Percentiles rank a stretch among this genome's conserved stretches.
Conservation (phyloP, 148 eudicot genomes). For the Simmondsia chinensis region DNA sequence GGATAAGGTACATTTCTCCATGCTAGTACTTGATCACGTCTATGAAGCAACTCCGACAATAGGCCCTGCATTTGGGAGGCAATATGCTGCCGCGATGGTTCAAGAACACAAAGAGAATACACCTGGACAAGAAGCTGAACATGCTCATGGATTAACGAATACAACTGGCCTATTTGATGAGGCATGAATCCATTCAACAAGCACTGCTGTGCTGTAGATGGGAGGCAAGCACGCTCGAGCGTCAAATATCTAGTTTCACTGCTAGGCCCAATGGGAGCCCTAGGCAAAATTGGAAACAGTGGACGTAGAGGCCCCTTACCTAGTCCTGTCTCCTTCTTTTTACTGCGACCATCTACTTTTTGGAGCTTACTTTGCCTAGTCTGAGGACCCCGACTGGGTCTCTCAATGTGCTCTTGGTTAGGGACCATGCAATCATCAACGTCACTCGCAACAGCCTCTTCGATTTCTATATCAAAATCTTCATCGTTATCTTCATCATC, state of each 20-base stretch:
- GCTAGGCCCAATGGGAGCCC: conserved; percentile 32
- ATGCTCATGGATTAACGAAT: conserved; percentile 79
- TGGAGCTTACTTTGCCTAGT: conserved; percentile 64
- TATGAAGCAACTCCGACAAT: conserved; percentile 45
- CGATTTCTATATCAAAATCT: conserved; percentile 91
- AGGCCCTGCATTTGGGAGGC: conserved; percentile 67
- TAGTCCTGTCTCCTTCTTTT: conserved; percentile 24
- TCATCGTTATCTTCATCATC: conserved; percentile 98
- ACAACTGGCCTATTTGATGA: conserved; percentile 80
- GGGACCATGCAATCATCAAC: conserved; percentile 39
- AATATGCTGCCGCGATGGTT: conserved; percentile 57
- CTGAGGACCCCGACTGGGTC: conserved; percentile 54
- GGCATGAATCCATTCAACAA: conserved; percentile 48
- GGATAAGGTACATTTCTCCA: conserved; percentile 58
- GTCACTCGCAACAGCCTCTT: conserved; percentile 96
- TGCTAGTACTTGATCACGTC: conserved; percentile 49
- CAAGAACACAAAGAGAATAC: conserved; percentile 70
- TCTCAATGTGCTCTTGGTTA: conserved; percentile 22
- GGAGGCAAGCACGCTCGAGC: conserved; percentile 15
- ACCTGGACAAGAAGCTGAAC: conserved; percentile 89
- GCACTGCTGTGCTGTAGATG: conserved; percentile 25
- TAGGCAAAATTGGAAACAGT: conserved; percentile 36
- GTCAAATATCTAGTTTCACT: conserved; percentile 13
- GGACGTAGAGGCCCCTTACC: conserved; percentile 61
- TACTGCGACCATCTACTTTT: conserved; percentile 24